Evolutionary conservation across 768 basidiomycete species (phyloP), one percentile per base, ranked within the genome.

Genomic region (Leccinum barrowsii): DNA sequence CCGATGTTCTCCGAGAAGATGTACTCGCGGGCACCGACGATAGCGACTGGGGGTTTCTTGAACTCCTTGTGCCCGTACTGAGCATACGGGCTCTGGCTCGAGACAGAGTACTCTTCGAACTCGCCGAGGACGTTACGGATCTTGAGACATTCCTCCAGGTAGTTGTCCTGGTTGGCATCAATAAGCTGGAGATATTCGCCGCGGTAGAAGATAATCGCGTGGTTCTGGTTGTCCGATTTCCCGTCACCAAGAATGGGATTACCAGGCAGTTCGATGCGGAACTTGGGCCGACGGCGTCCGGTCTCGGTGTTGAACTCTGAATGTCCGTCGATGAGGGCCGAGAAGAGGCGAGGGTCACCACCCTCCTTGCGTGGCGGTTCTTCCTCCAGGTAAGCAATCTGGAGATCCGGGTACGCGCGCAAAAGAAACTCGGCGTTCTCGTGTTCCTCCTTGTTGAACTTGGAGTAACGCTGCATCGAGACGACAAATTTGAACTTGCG

Each of bases 1-100:
- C 97, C 97, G 62, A 98, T 98, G 71, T 98, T 98, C 78, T 99
- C 97, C 54, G 97, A 98, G 78, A 99, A 99, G 72, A 99, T 98
- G 75, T 99, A 99, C 80, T 99, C 96, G 76, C 97, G 87, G 10
- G 97, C 96, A 74, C 96, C 97, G 62, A 99, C 91, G 62, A 99
- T 99, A 15, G 97, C 96, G 21, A 98, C 90, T 17, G 97, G 97
- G 21, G 91, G 74, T 60, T 84, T 83, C 70, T 85, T 85, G 82
- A 96, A 92, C 64, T 97, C 92, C 73, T 90, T 87, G 68, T 89
- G 86, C 59, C 86, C 86, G 84, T 90, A 93, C 60, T 90, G 90
- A 7, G 89, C 87, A 72, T 99, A 98, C 5, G 97, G 97, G 65
- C 87, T 94, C 76, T 94, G 90, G 59, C 78, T 85, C 22, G 93